Base-by-base conservation (phyloP, 345 rosid genomes). In the Murraya paniculata region DNA sequence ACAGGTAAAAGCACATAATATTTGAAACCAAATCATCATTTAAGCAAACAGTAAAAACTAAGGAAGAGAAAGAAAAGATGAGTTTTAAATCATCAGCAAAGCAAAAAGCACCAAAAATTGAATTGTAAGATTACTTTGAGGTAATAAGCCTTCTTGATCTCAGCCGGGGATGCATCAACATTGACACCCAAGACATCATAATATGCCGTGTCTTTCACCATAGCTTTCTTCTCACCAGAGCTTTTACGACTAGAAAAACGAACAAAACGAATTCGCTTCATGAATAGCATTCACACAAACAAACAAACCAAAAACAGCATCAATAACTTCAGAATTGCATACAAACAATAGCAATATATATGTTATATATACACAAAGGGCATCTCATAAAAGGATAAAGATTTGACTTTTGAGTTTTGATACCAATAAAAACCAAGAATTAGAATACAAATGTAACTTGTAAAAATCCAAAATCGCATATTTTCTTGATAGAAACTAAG, bases 131-230 rank as follows among this genome's bases (percentile, higher is more conserved):
- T 76, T 81, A 94, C 99, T 89, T 96, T 90, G 53, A 91, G 72
- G 75, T 96, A 94, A 82, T 94, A 96, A 82, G 98, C 98, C 83
- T 92, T 96, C 86, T 94, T 96, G 76, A 94, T 96, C 57, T 94
- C 97, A 59, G 93, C 89, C 21, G 90, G 53, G 3, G 98, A 85
- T 0, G 97, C 97, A 68, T 90, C 94, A 75, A 81, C 88, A 45
- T 70, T 81, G 77, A 92, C 91, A 67, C 95, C 99, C 88, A 96
- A 85, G 19, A 86, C 70, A 58, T 92, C 95, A 74, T 96, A 96
- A 72, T 88, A 94, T 7, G 88, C 76, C 14, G 88, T 89, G 18
- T 94, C 98, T 79, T 88, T 91, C 87, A 86, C 95, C 97, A 92
- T 95, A 25, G 73, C 50, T 48, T 66, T 59, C 62, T 19, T 67